Evolutionary conservation across 2,329 filamentous ascomycete genomes (phyloP).

Genomic region (Phialophora chinensis): DNA sequence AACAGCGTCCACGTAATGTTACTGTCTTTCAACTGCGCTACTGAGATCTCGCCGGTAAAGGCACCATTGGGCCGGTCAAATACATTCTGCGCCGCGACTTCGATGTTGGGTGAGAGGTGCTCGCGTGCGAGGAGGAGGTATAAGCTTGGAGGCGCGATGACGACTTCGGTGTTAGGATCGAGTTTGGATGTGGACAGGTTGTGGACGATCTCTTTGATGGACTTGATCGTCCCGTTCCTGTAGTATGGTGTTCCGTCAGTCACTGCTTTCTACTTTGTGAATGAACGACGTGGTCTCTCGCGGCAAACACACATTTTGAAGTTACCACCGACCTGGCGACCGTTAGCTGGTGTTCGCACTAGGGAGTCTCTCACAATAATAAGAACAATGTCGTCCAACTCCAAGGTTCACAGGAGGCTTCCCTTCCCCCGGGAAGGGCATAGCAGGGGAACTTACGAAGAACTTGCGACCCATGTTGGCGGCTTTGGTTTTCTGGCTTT

Average conservation of each 20-base stretch:
- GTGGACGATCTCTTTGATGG: slow-evolving; percentile 87
- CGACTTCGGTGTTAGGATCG: slow-evolving; percentile 72
- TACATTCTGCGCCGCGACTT: slow-evolving; percentile 94
- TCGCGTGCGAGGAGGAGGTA: slow-evolving; percentile 89
- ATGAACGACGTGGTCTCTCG: not conserved
- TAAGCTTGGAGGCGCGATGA: slow-evolving; percentile 86
- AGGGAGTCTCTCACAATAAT: not conserved
- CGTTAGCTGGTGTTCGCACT: not conserved
- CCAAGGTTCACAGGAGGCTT: not conserved
- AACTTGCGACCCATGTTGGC: slow-evolving; percentile 90
- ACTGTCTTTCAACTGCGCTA: slow-evolving; percentile 86
- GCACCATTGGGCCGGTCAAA: slow-evolving; percentile 96
- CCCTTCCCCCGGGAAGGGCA: too few relatives aligned
- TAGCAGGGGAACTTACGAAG: slow-evolving; percentile 65
- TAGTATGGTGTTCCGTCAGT: slow-evolving; percentile 11
- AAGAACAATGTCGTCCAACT: not conserved
- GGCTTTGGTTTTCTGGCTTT: not conserved
- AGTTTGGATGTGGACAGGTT: slow-evolving; percentile 81
- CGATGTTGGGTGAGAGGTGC: slow-evolving; percentile 74
- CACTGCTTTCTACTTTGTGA: not conserved
- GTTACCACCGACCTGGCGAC: slow-evolving; percentile 73
- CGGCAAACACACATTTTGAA: slow-evolving; percentile 83
- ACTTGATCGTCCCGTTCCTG: slow-evolving; percentile 92
- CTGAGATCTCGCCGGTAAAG: slow-evolving; percentile 96
- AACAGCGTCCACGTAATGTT: slow-evolving; percentile 88